These are phyloP conservation scores for Moniliophthora roreri DNA, from an alignment of 1,284 basidiomycete genomes.

Conservation along the genomic window DNA sequence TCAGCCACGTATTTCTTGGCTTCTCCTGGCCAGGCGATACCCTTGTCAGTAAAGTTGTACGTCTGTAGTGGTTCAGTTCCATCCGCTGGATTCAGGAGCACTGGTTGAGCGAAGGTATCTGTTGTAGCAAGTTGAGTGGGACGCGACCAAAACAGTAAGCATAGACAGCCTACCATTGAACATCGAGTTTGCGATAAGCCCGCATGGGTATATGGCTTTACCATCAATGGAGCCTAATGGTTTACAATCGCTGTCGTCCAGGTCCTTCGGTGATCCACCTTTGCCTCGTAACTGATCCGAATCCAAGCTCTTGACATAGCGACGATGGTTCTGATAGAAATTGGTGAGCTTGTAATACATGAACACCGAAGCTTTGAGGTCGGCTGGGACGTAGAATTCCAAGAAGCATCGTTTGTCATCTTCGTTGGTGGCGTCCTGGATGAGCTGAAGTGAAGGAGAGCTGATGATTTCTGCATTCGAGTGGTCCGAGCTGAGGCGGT, in stretches of 20 bases:
- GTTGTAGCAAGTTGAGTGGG: constrained; percentile 8
- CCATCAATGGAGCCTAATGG: constrained; percentile 65
- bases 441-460: constrained; percentile 70
- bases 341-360: constrained; percentile 97
- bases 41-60: constrained; percentile 79
- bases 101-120: constrained; percentile 81
- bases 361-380: constrained; percentile 78
- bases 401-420: constrained; percentile 59
- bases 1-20: constrained; percentile 80
- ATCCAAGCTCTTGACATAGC: constrained; percentile 94
- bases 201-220: constrained; percentile 88
- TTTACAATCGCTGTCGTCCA: constrained; percentile 85
- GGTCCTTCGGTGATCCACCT: constrained; percentile 45
- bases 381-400: constrained; percentile 80
- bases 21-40: constrained; percentile 96
- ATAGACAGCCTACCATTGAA: constrained; percentile 85
- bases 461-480: constrained; percentile 42
- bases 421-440: constrained; percentile 48
- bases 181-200: constrained; percentile 96
- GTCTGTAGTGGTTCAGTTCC: constrained; percentile 46
- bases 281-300: constrained; percentile 86
- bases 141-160: constrained; percentile 7
- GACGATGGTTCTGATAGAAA: constrained; percentile 98
- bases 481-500: constrained; percentile 65
- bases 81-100: constrained; percentile 51